phyloP scores from a whole-genome alignment of 1,284 basidiomycete species.

The Ceratobasidium sp. region DNA sequence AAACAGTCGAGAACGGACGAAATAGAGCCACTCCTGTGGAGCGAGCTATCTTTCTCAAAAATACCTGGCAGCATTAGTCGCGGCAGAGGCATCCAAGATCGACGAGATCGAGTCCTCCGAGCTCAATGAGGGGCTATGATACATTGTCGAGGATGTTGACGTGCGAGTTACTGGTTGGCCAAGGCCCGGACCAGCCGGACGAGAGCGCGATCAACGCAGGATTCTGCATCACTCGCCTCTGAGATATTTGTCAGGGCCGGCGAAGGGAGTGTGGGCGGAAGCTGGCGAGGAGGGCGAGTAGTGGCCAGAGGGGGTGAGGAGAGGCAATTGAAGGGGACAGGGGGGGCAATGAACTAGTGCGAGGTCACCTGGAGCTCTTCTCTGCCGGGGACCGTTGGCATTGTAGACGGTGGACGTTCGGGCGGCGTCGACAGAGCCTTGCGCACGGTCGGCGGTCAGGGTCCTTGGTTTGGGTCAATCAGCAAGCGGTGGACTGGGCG shows the following conservation, averaged over 20 bases:
- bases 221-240: conserved; percentile 6
- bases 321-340: not conserved
- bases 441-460: too few species aligned
- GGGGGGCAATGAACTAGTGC: not conserved
- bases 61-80: conserved; percentile 16
- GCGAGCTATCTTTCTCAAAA: conserved; percentile 24
- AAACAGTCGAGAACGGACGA: conserved; percentile 21
- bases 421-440: too few species aligned
- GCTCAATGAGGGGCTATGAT: conserved; percentile 24
- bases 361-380: conserved; percentile 20
- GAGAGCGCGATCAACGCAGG: not conserved
- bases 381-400: conserved; percentile 9
- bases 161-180: not conserved
- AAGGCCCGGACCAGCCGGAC: conserved; percentile 22
- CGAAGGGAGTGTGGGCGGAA: conserved; percentile 27
- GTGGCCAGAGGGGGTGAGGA: not conserved
- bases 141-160: not conserved
- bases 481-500: too few species aligned
- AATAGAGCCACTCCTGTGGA: conserved; percentile 6
- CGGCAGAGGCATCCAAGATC: conserved; percentile 32
- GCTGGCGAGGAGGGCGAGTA: not conserved
- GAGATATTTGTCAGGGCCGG: conserved; percentile 36
- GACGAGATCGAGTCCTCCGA: conserved; percentile 27
- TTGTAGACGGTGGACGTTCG: conserved; percentile 27
- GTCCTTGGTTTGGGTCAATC: too few species aligned